phyloP scores from a whole-genome alignment of 2,329 filamentous ascomycete genomes.

The Penicillium sp. region DNA sequence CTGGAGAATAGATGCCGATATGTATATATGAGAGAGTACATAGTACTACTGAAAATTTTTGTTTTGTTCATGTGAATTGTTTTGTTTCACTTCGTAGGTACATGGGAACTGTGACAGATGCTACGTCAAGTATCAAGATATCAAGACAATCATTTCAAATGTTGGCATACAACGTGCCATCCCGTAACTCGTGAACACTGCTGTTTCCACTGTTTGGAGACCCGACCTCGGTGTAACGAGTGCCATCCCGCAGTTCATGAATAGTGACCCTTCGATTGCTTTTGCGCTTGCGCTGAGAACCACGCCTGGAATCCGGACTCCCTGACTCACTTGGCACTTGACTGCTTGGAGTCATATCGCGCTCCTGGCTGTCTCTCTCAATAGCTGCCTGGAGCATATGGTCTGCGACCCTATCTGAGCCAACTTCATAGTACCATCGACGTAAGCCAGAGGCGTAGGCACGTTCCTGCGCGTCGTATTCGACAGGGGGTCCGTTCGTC shows the following conservation, averaged over 20 bases:
- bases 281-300: constrained; percentile 31
- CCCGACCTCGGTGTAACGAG: constrained; percentile 43
- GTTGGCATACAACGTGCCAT: constrained; percentile 46
- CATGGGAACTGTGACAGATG: not conserved
- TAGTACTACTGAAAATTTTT: not conserved
- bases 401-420: constrained; percentile 38
- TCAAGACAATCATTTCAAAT: constrained; percentile 23
- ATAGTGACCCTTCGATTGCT: constrained; percentile 41
- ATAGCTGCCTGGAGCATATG: constrained; percentile 38
- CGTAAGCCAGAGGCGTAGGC: constrained; percentile 37
- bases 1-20: not conserved
- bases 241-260: constrained; percentile 45
- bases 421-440: constrained; percentile 44
- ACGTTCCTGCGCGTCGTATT: constrained; percentile 41
- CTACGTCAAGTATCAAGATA: not conserved
- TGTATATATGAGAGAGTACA: not conserved
- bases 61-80: not conserved
- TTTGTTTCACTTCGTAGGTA: not conserved
- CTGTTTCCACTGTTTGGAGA: constrained; percentile 33
- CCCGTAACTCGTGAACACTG: constrained; percentile 44
- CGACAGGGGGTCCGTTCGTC: constrained; percentile 41
- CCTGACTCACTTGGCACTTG: constrained; percentile 34
- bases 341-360: constrained; percentile 27
- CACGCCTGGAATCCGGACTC: constrained; percentile 32
- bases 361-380: constrained; percentile 29